phyloP scores from a whole-genome alignment of 2,329 filamentous ascomycete species.

The Penicillium sp. region DNA sequence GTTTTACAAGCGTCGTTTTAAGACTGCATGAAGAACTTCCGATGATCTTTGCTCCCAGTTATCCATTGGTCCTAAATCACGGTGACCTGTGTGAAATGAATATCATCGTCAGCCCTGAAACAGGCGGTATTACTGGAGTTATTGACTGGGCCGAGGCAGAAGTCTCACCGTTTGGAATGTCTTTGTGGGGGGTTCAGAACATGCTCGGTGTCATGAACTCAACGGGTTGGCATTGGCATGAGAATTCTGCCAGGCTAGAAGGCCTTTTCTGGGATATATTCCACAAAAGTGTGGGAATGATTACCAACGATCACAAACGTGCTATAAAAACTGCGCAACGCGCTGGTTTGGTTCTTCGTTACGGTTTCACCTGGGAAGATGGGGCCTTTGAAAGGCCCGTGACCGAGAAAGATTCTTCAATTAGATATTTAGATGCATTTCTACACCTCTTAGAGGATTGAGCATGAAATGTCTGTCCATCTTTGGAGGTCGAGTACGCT shows the following conservation, averaged over 20 bases:
- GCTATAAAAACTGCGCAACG: too few relatives aligned
- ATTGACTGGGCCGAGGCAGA: conserved; percentile 19
- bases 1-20: too few relatives aligned
- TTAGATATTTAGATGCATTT: too few relatives aligned
- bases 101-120: conserved; percentile 14
- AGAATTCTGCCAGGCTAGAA: conserved; percentile 8
- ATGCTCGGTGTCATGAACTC: conserved; percentile 14
- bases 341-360: too few relatives aligned
- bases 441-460: too few relatives aligned
- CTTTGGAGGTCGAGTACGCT: too few relatives aligned
- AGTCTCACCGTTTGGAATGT: conserved; percentile 19
- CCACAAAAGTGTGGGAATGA: conserved; percentile 1
- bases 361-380: too few relatives aligned
- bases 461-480: too few relatives aligned
- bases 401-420: too few relatives aligned
- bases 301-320: too few relatives aligned
- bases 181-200: conserved; percentile 18
- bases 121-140: conserved; percentile 16
- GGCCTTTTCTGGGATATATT: conserved; percentile 16
- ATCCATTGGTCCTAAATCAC: conserved; percentile 16
- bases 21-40: too few relatives aligned
- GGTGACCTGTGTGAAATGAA: conserved; percentile 16
- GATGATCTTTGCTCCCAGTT: conserved; percentile 6
- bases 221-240: conserved; percentile 16
- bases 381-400: too few relatives aligned